Base-by-base conservation (phyloP, 2,329 filamentous ascomycete species). In the Capronia epimyces region DNA sequence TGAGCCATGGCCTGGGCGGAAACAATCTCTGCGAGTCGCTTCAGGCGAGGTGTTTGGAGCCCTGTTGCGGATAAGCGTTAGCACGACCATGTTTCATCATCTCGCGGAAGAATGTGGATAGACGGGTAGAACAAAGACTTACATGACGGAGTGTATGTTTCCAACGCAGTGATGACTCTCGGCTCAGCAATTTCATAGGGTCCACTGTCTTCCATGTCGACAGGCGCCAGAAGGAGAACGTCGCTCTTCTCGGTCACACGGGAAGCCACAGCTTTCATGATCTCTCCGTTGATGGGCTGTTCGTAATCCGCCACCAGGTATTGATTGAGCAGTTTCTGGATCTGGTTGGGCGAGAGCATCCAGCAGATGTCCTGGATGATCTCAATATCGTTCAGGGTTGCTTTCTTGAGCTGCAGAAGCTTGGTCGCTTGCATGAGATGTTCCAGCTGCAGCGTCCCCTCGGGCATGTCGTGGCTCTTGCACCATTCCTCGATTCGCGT, bases 401-500 rank as follows among this genome's bases (percentile, higher is more conserved):
- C 93, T 75, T 98, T 98, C 83, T 98, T 98, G 58, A 98, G 78
- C 70, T 98, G 93, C 59, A 98, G 78, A 58, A 98, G 83, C 75
- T 98, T 98, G 16, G 93, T 98, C 46, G 93, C 93, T 72, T 89
- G 86, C 93, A 98, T 98, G 62, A 98, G 74, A 75, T 98, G 93
- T 76, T 98, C 93, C 50, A 98, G 80, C 73, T 97, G 91, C 46
- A 98, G 79, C 24, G 91, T 98, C 49, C 93, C 93, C 71, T 98
- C 91, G 1, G 93, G 93, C 91, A 98, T 97, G 63, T 97, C 93
- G 69, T 98, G 94, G 66, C 90, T 95, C 82, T 98, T 98, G 75
- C 93, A 98, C 93, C 93, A 98, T 72, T 98, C 93, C 70, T 98
- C 93, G 58, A 98, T 98, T 51, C 93, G 83, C 20, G 93, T 98